Conservation (phyloP, 257 asterid species). For the Solanum piurae region DNA sequence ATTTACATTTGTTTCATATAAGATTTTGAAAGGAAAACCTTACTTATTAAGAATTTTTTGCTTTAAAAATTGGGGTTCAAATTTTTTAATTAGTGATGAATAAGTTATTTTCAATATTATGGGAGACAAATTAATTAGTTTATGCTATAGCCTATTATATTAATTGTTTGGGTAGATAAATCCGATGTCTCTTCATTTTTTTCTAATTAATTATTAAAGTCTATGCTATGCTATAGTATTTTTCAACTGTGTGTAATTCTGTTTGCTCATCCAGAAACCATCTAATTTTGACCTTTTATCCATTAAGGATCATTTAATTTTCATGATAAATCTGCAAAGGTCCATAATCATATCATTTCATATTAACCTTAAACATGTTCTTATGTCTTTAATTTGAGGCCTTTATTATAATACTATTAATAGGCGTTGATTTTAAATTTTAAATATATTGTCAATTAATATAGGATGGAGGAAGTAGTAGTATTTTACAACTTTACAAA, state of each 20-base stretch:
- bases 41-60: not conserved
- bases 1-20: not conserved
- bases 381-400: not conserved
- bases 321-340: not conserved
- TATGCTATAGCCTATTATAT: not conserved
- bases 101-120: not conserved
- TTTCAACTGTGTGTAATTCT: not conserved
- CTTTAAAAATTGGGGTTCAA: not conserved
- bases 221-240: not conserved
- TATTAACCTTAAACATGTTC: not conserved
- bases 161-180: not conserved
- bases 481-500: not conserved
- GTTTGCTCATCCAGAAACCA: not conserved
- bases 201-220: too few relatives aligned
- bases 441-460: not conserved
- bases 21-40: not conserved
- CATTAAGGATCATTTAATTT: not conserved
- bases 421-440: not conserved
- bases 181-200: not conserved
- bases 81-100: not conserved
- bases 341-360: not conserved
- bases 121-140: not conserved
- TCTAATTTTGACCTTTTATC: not conserved
- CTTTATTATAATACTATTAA: not conserved
- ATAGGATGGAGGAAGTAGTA: too few relatives aligned